Evolutionary conservation across 1,284 basidiomycete species (phyloP), one percentile per base, ranked within the genome.

Genomic region (Cystobasidium slooffiae): DNA sequence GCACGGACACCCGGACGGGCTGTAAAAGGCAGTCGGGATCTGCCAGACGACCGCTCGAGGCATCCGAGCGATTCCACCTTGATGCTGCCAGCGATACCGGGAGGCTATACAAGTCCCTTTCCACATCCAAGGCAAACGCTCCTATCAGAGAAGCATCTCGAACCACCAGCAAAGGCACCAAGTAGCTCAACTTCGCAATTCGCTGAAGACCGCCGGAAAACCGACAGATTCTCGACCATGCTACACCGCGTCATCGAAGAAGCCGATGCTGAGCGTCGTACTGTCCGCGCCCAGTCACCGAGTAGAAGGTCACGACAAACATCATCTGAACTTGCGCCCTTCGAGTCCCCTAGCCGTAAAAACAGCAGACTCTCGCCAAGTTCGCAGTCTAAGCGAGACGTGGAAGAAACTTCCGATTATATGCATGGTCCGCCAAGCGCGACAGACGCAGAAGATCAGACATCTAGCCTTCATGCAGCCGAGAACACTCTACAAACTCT

Each of bases 31-130:
- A 24, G 41, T 31, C 47, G 12, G 8, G 14, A n/a, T 55, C 14
- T 24, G 41, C 51, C 24, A 22, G 16, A 31, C 24, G 14, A 16
- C 14, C 24, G 9, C 4, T 20, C 24, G 18, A 39, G 18, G 18
- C 39, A 47, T 55, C 9, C 31, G 20, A 51, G 41, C 52, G 18
- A 49, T 24, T 31, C 10, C 10, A 39, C 20, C 9, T 49, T 59
- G 9, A 14, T 43, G 18, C 20, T 39, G 20, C 62, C 70, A 7
- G 24, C 20, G n/a, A 31, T 73, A 6, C 70, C 62, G 16, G 63
- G 70, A 1, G 70, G 62, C 18, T 72, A 72, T 22, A 64, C 44
- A 0, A 63, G 59, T 14, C 69, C 69, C 5, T 72, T 72, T 18
- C 69, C 69, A 5, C 69, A 72, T 44, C 69, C 69, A 2, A 24